A percentile compares a stretch with the other conserved stretches of the same genome.
These are phyloP conservation scores for Scutellaria baicalensis DNA, from an alignment of 257 asterid genomes.

Conservation along the genomic window DNA sequence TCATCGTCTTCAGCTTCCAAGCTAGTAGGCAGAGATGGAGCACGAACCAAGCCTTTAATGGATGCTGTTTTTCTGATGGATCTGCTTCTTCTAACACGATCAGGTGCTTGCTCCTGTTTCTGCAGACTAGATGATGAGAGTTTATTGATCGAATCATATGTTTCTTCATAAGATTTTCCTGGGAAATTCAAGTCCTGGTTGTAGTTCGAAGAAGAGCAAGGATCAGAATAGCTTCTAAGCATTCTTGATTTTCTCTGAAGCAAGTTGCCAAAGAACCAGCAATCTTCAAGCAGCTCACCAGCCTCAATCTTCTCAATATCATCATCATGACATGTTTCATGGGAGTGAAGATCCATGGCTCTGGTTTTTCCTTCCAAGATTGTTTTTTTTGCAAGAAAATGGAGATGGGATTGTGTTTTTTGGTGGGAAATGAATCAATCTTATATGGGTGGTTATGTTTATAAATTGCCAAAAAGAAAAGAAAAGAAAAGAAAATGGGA, in stretches of 20 bases:
- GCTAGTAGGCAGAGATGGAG: slow-evolving; percentile 46
- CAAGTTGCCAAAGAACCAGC: slow-evolving; percentile 74
- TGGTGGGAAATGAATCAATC: background rate
- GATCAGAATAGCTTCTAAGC: slow-evolving; percentile 55
- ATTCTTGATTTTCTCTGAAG: slow-evolving; percentile 40
- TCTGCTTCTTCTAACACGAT: slow-evolving; percentile 9
- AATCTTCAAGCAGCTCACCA: slow-evolving; percentile 45
- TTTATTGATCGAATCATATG: slow-evolving; percentile 41
- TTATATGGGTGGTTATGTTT: slow-evolving; percentile 7
- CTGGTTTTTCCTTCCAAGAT: background rate
- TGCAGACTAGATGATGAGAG: background rate
- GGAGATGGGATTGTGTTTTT: slow-evolving; percentile 14
- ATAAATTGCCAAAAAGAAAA: slow-evolving; percentile 7
- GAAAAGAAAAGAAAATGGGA: slow-evolving; percentile 8
- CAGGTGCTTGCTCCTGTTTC: background rate
- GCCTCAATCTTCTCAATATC: slow-evolving; percentile 36
- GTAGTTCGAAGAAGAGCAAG: slow-evolving; percentile 32
- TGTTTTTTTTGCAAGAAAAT: background rate
- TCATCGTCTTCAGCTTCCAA: slow-evolving; percentile 28
- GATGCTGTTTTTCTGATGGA: slow-evolving; percentile 11
- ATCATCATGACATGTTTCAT: slow-evolving; percentile 14
- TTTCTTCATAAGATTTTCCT: slow-evolving; percentile 48
- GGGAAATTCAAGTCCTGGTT: slow-evolving; percentile 8
- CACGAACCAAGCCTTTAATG: slow-evolving; percentile 20
- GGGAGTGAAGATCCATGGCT: slow-evolving; percentile 23